Conservation (phyloP, 2,329 filamentous ascomycete species). For the Biscogniauxia mediterranea region DNA sequence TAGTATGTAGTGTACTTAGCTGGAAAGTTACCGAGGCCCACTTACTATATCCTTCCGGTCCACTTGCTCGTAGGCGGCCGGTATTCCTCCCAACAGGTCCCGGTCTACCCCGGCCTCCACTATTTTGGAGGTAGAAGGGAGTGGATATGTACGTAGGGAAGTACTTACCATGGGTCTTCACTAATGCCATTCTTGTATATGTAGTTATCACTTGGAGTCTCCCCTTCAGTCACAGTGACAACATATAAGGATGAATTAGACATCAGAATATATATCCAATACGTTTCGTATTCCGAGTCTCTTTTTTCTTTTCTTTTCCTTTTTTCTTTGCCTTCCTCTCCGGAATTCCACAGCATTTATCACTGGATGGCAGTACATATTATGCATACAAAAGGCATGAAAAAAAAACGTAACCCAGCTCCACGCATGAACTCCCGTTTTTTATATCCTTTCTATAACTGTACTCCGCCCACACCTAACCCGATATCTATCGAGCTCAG, state of each 20-base stretch:
- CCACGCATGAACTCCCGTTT: constrained; percentile 16
- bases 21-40: constrained; percentile 16
- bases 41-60: no score
- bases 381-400: constrained; percentile 31
- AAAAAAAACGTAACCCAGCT: constrained; percentile 19
- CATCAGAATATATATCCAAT: not conserved
- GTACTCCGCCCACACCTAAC: no score
- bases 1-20: no score
- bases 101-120: no score
- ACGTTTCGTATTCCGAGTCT: constrained; percentile 4
- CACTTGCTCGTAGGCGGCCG: no score
- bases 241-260: not conserved
- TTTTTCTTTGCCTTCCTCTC: constrained; percentile 17
- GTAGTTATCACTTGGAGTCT: no score
- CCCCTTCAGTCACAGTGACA: no score
- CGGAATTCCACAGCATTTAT: constrained; percentile 18
- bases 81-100: no score
- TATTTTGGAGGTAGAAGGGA: no score
- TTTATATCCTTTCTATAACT: constrained; percentile 1
- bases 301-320: constrained; percentile 17
- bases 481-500: not conserved
- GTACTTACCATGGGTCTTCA: no score
- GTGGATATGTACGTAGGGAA: no score
- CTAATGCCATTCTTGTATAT: no score
- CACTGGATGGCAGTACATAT: constrained; percentile 28